These are phyloP conservation scores for Thraustotheca clavata DNA, from an alignment of 352 stramenopile species.

Conservation along the genomic window DNA sequence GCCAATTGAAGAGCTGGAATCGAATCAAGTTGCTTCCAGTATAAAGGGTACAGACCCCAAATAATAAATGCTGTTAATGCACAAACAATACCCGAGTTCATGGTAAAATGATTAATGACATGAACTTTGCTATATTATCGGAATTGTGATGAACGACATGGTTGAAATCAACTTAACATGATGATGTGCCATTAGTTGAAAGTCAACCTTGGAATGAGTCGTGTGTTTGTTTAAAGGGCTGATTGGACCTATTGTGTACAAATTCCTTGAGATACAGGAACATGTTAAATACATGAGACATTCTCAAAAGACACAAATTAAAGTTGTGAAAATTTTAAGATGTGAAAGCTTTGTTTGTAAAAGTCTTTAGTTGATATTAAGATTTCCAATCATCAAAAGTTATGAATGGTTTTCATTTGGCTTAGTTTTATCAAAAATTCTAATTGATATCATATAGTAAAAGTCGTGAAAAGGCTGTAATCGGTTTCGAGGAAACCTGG, in stretches of 20 bases:
- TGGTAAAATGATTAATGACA: neutral
- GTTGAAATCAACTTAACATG: too few species aligned
- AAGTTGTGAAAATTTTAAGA: too few species aligned
- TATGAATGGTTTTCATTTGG: neutral
- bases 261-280: too few species aligned
- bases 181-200: too few species aligned
- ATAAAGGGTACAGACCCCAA: slow-evolving; percentile 15
- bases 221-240: neutral
- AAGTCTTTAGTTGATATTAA: neutral
- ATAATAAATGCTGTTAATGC: neutral
- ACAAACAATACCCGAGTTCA: neutral
- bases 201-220: neutral
- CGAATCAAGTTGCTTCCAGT: slow-evolving; percentile 11
- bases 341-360: neutral
- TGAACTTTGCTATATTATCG: neutral
- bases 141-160: neutral
- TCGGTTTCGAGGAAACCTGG: neutral
- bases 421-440: neutral
- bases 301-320: too few species aligned
- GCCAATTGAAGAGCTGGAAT: slow-evolving; percentile 3
- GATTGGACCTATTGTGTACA: neutral
- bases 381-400: too few species aligned
- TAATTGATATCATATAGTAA: neutral
- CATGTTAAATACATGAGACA: too few species aligned
- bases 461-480: neutral